Percentiles rank a stretch among this genome's conserved stretches.
Evolutionary conservation across 495 filamentous ascomycete genomes (phyloP).

Genomic region (Aspergillus carlsbadensis): DNA sequence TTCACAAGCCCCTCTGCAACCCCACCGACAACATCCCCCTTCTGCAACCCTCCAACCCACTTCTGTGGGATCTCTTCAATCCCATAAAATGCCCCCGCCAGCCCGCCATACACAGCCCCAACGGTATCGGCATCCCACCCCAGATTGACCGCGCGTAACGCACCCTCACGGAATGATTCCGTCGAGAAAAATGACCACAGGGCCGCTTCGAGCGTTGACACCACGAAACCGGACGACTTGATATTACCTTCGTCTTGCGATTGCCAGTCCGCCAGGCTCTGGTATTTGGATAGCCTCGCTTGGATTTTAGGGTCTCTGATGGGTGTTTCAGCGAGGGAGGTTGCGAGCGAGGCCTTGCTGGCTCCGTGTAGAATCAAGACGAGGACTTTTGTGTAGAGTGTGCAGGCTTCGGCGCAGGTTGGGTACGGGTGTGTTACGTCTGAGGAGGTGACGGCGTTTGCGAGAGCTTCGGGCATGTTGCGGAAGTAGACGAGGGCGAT

Average conservation of each 20-base stretch:
- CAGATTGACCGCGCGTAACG: conserved; percentile 44
- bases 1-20: conserved; percentile 8
- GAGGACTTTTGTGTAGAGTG: conserved; percentile 35
- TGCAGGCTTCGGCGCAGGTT: conserved; percentile 41
- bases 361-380: conserved; percentile 5
- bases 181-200: conserved; percentile 49
- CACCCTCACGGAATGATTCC: conserved; percentile 39
- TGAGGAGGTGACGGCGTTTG: conserved; percentile 28
- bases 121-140: conserved; percentile 53
- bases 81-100: conserved; percentile 48
- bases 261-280: conserved; percentile 20
- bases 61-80: conserved; percentile 30
- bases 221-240: conserved; percentile 42
- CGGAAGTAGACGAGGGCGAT: conserved; percentile 33
- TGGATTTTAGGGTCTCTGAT: conserved; percentile 8
- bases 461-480: conserved; percentile 19
- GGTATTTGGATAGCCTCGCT: conserved; percentile 21
- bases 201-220: conserved; percentile 45
- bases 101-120: conserved; percentile 48
- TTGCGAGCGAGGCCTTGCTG: conserved; percentile 17
- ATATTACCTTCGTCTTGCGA: conserved; percentile 21
- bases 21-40: conserved; percentile 16
- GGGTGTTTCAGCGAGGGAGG: background rate
- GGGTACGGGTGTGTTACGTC: conserved; percentile 40
- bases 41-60: conserved; percentile 37